Base-by-base conservation (phyloP, 345 rosid species). In the Syzygium grande region DNA sequence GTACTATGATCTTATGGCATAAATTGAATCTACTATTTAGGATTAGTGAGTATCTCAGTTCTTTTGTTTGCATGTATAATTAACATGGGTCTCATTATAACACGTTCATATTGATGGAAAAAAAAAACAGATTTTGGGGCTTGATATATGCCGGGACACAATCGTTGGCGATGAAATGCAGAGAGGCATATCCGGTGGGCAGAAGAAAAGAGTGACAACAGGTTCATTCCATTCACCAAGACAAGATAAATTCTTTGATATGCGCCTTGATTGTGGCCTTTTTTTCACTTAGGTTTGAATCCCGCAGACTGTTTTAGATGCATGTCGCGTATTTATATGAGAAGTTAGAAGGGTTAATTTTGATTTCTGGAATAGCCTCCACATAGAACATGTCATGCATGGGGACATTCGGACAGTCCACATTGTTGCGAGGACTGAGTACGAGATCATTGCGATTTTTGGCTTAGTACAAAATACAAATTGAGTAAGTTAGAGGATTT, bases 121-220 rank as follows among this genome's bases (percentile, higher is more conserved):
- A 61, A 61, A 34, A 8, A 16, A 25, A 91, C 92, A 97, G 99
- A 90, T 97, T 73, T 85, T 97, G 87, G 99, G 98, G 52, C 96
- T 97, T 79, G 99, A 97, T 85, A 93, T 96, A 46, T 97, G 99
- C 91, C 94, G 93, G 83, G 97, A 97, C 88, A 97, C 95, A 16
- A 91, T 97, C 49, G 96, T 96, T 11, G 99, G 99, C 43, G 95
- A 95, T 85, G 94, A 95, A 7, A 97, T 97, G 99, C 91, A 87
- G 9, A 86, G 99, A 88, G 98, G 99, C 46, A 94, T 97, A 56
- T 97, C 99, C 1, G 99, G 99, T 10, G 99, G 99, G 41, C 98
- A 97, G 88, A 97, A 93, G 86, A 96, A 96, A 87, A 86, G 98
- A 90, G 97, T 97, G 27, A 97, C 99, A 11, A 97, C 99, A 94